phyloP scores from a whole-genome alignment of 441 rosid genomes.

The Pelargonium australe region DNA sequence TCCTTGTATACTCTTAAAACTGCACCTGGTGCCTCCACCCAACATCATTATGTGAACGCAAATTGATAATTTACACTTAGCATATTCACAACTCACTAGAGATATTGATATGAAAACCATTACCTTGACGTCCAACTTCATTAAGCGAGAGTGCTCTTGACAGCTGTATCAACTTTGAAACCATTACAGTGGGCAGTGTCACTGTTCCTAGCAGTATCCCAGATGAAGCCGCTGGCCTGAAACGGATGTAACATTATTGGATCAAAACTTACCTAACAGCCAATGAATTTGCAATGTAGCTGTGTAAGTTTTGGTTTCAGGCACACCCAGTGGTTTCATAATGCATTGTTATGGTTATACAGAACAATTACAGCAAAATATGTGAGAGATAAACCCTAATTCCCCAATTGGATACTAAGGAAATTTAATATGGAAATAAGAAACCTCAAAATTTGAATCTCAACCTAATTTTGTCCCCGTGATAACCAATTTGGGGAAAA shows the following conservation, averaged over 20 bases:
- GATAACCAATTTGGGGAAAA: too few relatives aligned
- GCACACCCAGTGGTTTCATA: neutral
- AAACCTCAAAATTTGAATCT: neutral
- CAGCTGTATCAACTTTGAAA: conserved; percentile 68
- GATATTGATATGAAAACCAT: neutral
- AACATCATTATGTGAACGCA: neutral
- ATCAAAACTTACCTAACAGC: neutral
- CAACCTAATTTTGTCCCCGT: neutral
- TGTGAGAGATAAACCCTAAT: neutral
- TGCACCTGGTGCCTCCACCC: neutral
- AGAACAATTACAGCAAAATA: neutral
- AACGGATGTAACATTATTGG: conserved; percentile 12
- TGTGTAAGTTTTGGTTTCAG: neutral
- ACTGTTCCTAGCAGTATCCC: conserved; percentile 83
- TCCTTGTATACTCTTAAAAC: neutral
- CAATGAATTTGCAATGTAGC: neutral
- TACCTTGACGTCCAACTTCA: conserved; percentile 55
- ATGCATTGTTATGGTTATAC: neutral
- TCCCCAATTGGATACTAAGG: neutral
- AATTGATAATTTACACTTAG: neutral
- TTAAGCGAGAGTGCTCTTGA: conserved; percentile 51
- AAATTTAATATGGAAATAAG: conserved; percentile 4
- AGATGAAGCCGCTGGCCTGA: conserved; percentile 80
- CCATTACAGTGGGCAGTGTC: conserved; percentile 69
- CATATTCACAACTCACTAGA: neutral